phyloP scores from a whole-genome alignment of 345 rosid species.

The Microcos paniculata region DNA sequence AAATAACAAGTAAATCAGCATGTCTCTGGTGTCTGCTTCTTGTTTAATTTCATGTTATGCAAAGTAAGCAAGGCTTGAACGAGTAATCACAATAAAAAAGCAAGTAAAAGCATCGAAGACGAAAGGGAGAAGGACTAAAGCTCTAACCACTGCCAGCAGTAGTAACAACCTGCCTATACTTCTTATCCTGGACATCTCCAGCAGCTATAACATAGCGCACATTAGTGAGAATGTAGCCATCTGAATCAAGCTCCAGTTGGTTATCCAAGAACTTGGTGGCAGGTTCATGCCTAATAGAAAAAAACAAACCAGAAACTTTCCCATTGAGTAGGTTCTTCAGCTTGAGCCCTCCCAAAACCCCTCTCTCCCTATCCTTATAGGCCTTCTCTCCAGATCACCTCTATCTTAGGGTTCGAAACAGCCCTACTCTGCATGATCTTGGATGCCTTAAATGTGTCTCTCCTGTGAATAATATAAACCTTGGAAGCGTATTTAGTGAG shows the following conservation, averaged over 20 bases:
- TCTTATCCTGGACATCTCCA: conserved; percentile 98
- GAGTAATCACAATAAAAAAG: neutral
- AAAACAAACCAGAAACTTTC: conserved; percentile 79
- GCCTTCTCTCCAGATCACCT: conserved; percentile 83
- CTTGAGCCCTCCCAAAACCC: conserved; percentile 65
- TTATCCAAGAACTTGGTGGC: conserved; percentile 90
- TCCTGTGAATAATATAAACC: conserved; percentile 77
- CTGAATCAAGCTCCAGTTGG: conserved; percentile 67
- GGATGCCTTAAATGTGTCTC: conserved; percentile 88
- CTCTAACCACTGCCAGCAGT: conserved; percentile 90
- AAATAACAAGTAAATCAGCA: neutral
- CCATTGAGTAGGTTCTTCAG: conserved; percentile 72
- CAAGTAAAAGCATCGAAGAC: neutral
- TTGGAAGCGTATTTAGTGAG: conserved; percentile 83
- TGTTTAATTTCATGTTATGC: no score
- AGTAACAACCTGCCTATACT: conserved; percentile 92
- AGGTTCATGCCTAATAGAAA: conserved; percentile 98
- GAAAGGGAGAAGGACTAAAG: neutral
- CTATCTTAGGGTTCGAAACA: conserved; percentile 68
- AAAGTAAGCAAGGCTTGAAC: neutral
- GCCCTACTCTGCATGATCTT: conserved; percentile 88
- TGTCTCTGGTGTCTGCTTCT: neutral
- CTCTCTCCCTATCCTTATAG: conserved; percentile 47
- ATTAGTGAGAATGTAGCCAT: conserved; percentile 72
- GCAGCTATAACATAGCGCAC: conserved; percentile 85